These are phyloP conservation scores for Bipolaris victoriae DNA, from an alignment of 2,329 filamentous ascomycete genomes.

Conservation along the genomic window DNA sequence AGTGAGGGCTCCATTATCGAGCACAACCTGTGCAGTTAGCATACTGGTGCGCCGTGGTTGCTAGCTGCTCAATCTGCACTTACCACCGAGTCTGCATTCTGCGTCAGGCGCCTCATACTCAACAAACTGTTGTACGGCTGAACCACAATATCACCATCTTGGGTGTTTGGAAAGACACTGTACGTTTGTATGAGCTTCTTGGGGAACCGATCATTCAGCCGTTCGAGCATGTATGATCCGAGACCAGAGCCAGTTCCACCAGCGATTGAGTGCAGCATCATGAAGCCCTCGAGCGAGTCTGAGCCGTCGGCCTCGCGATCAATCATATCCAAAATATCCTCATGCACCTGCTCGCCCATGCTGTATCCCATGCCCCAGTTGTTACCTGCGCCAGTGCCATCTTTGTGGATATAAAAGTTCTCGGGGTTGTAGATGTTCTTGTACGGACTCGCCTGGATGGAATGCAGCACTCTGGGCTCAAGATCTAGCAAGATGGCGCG, in stretches of 20 bases:
- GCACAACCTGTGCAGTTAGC: conserved; percentile 66
- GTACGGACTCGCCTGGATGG: conserved; percentile 92
- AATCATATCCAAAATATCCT: conserved; percentile 99
- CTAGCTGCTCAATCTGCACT: conserved; percentile 26
- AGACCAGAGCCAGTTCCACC: conserved; percentile 96
- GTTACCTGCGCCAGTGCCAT: conserved; percentile 92
- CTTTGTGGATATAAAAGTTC: conserved; percentile 96
- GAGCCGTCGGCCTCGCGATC: conserved; percentile 97
- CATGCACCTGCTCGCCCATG: conserved; percentile 86
- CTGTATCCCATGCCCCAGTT: conserved; percentile 98
- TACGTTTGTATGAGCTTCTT: conserved; percentile 99
- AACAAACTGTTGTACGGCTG: conserved; percentile 98
- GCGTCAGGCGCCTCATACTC: conserved; percentile 85
- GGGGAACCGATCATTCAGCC: conserved; percentile 95
- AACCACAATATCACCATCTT: conserved; percentile 89
- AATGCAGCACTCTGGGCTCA: conserved; percentile 89
- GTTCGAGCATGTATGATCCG: conserved; percentile 91
- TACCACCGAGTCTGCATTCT: conserved; percentile 95
- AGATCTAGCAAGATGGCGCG: conserved; percentile 94
- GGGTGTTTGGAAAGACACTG: conserved; percentile 95
- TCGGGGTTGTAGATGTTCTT: conserved; percentile 99
- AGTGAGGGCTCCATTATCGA: conserved; percentile 93
- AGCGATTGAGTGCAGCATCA: conserved; percentile 97
- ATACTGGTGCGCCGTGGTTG: neutral
- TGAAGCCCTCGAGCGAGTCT: conserved; percentile 97